phyloP scores from a whole-genome alignment of 768 basidiomycete species.

The Tulasnella sp. region DNA sequence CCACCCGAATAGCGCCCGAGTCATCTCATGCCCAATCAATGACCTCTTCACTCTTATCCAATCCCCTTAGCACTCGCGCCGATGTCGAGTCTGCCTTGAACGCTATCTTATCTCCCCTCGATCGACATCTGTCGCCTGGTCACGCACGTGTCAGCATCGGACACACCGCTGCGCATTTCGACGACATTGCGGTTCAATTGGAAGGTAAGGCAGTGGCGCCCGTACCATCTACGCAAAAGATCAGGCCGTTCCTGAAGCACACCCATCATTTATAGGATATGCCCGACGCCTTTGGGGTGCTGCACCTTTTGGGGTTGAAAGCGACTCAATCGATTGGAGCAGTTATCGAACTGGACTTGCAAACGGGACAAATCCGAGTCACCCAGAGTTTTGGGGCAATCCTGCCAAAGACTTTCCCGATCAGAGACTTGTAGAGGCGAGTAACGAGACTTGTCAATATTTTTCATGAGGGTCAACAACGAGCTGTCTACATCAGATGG shows the following conservation, averaged over 20 bases:
- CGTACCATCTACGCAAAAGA: too few relatives aligned
- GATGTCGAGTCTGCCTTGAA: slow-evolving; percentile 1
- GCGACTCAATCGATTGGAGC: slow-evolving; percentile 36
- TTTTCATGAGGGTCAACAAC: neutral
- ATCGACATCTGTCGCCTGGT: slow-evolving; percentile 39
- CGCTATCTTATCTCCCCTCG: neutral
- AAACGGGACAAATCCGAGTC: slow-evolving; percentile 54
- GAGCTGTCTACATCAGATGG: slow-evolving; percentile 31
- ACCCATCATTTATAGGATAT: too few relatives aligned
- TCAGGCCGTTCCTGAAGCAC: too few relatives aligned
- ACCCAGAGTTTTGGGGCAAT: slow-evolving; percentile 60
- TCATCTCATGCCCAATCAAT: too few relatives aligned
- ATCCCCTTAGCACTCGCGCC: neutral
- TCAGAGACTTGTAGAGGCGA: slow-evolving; percentile 61
- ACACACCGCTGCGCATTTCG: slow-evolving; percentile 52
- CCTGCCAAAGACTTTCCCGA: slow-evolving; percentile 53
- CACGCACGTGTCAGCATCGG: slow-evolving; percentile 61
- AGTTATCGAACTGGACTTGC: slow-evolving; percentile 56
- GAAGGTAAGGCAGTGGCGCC: too few relatives aligned
- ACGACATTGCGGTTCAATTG: slow-evolving; percentile 46
- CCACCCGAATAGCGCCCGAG: too few relatives aligned
- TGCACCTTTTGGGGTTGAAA: slow-evolving; percentile 40
- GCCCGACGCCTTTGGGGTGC: slow-evolving; percentile 69
- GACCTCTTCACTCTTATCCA: neutral
- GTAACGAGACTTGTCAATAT: neutral